Conservation (phyloP, 2,329 filamentous ascomycete species). For the Fusarium dlaminii region DNA sequence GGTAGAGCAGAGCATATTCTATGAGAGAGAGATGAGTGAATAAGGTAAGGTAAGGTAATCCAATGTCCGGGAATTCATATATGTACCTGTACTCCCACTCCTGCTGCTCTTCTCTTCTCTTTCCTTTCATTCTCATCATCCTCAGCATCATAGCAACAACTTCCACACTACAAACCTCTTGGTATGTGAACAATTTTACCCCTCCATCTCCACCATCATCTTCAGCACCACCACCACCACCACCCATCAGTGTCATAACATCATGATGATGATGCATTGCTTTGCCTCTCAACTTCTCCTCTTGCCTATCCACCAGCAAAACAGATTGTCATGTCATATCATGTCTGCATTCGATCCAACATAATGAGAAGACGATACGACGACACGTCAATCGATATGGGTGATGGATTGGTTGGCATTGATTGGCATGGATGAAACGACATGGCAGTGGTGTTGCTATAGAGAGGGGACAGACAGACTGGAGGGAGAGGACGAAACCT, state of each 20-base stretch:
- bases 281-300: not conserved
- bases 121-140: constrained; percentile 34
- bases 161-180: constrained; percentile 11
- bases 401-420: not conserved
- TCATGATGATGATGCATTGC: constrained; percentile 2
- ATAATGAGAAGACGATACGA: constrained; percentile 14
- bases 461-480: not conserved
- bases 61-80: constrained; percentile 33
- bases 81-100: constrained; percentile 37
- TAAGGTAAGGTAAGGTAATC: constrained; percentile 30
- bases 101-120: constrained; percentile 11
- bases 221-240: constrained; percentile 1
- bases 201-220: constrained; percentile 24
- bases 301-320: not conserved
- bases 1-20: not conserved
- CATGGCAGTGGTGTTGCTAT: not conserved
- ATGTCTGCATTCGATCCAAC: constrained; percentile 1
- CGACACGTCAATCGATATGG: constrained; percentile 25
- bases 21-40: not conserved
- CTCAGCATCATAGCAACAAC: constrained; percentile 16
- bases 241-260: constrained; percentile 19
- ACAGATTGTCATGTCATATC: constrained; percentile 17
- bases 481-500: not conserved
- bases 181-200: constrained; percentile 18
- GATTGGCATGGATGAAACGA: not conserved